Evolutionary conservation across 352 stramenopile genomes (phyloP), one percentile per base, ranked within the genome.

Genomic region (Globisporangium paddicum): DNA sequence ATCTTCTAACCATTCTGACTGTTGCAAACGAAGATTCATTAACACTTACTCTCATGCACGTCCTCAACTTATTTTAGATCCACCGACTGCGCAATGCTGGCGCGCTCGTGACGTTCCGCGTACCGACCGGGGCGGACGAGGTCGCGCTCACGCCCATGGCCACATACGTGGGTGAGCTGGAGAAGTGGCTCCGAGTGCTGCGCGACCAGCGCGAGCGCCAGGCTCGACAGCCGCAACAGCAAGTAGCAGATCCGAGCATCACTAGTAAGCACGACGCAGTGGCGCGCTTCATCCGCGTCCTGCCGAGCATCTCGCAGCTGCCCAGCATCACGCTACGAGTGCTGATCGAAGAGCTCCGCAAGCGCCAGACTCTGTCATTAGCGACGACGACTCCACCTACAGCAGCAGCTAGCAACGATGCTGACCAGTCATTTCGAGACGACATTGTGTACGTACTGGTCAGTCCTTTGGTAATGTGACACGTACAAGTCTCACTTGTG

Each of bases 81-180:
- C 68, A 75, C 59, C 79, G 76, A 30, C 58, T 86, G 19, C 65
- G 68, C 41, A 74, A 35, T 16, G 64, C 54, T 54, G 67, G 71
- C 37, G 66, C 62, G 23, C 65, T 89, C 19, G 62, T 86, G 60
- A 72, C 72, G 58, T 81, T 89, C 52, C 74, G 66, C 23, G 58
- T 87, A 5, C 64, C 77, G 10, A 76, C 74, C 3, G 76, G 79
- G 1, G 26, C 63, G 19, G 60, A 79, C 21, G 77, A 87, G 25
- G 58, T 60, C 4, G 69, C 60, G 35, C 49, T 89, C 51, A 18
- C 85, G 25, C 68, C 61, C 11, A 50, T 34, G 9, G 46, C 62
- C 34, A 62, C 75, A 10, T 86, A 79, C 42, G 48, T 62, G 48
- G 51, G 60, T 5, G 65, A 77, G 60, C 52, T 84, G 42, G 60